A percentile compares a stretch with the other conserved stretches of the same genome.
phyloP scores from a whole-genome alignment of 73 alveolate species.

The Blepharisma stoltei region DNA sequence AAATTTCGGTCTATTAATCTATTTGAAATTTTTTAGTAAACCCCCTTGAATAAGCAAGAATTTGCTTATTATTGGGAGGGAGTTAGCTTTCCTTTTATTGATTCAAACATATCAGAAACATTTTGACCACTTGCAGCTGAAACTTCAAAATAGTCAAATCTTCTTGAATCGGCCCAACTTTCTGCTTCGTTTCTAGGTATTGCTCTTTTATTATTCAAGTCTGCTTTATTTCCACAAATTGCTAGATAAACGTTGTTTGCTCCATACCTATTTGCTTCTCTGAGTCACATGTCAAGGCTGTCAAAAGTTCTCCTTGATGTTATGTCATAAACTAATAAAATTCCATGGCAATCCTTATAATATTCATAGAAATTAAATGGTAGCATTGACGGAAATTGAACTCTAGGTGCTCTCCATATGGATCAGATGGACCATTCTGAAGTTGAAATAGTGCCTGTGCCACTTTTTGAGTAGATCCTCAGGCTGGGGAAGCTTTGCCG shows the following conservation, averaged over 20 bases:
- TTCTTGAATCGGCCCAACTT: slow-evolving; percentile 26
- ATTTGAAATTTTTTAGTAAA: too few relatives aligned
- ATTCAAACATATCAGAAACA: slow-evolving; percentile 1
- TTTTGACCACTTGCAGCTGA: slow-evolving; percentile 24
- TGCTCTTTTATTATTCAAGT: neutral
- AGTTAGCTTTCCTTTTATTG: neutral
- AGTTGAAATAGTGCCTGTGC: too few relatives aligned
- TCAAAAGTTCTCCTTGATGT: slow-evolving; percentile 44
- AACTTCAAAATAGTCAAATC: slow-evolving; percentile 31
- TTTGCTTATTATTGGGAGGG: too few relatives aligned
- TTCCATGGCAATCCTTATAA: slow-evolving; percentile 43
- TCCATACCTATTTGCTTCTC: slow-evolving; percentile 42
- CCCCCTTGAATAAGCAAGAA: neutral
- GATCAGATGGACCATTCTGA: too few relatives aligned
- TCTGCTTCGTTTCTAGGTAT: slow-evolving; percentile 25
- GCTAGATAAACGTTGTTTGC: slow-evolving; percentile 17
- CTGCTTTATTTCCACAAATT: slow-evolving; percentile 31
- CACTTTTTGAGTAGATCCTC: too few relatives aligned
- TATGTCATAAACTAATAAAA: slow-evolving; percentile 48
- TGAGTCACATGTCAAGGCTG: slow-evolving; percentile 57
- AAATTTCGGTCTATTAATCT: too few relatives aligned
- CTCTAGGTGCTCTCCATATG: too few relatives aligned
- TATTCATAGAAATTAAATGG: too few relatives aligned
- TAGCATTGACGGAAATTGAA: too few relatives aligned
- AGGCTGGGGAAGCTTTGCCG: too few relatives aligned